phyloP scores from a whole-genome alignment of 2,329 filamentous ascomycete genomes.

The Cryphonectria parasitica region DNA sequence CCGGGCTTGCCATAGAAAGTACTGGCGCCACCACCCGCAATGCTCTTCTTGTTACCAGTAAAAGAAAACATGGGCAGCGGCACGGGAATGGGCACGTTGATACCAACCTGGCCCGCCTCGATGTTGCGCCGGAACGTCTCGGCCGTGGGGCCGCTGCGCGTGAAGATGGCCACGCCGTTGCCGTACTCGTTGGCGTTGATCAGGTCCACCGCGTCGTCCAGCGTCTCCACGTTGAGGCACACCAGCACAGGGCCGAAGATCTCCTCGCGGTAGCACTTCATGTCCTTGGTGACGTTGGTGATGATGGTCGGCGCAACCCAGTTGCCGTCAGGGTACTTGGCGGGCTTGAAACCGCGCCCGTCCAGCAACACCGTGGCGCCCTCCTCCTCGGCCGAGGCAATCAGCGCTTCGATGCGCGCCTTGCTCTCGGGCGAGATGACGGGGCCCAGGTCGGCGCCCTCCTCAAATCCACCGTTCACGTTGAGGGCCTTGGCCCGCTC shows the following conservation, averaged over 20 bases:
- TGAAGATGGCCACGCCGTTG: slow-evolving; percentile 87
- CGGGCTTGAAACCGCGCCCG: slow-evolving; percentile 73
- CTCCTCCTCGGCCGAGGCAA: slow-evolving; percentile 76
- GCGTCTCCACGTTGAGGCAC: slow-evolving; percentile 75
- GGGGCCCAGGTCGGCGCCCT: slow-evolving; percentile 78
- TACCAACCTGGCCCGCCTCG: slow-evolving; percentile 82
- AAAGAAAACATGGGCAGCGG: slow-evolving; percentile 74
- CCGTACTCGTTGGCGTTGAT: slow-evolving; percentile 89
- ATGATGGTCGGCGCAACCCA: slow-evolving; percentile 86
- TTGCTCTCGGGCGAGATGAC: slow-evolving; percentile 82
- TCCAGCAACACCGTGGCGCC: slow-evolving; percentile 83
- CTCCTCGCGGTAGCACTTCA: slow-evolving; percentile 85
- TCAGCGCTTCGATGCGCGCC: slow-evolving; percentile 75
- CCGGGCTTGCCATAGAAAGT: slow-evolving; percentile 96
- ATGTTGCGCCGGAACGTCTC: slow-evolving; percentile 79
- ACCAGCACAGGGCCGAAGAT: slow-evolving; percentile 86
- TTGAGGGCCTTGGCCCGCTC: slow-evolving; percentile 73
- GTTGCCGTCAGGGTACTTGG: slow-evolving; percentile 84
- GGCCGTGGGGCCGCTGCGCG: slow-evolving; percentile 74
- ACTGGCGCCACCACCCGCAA: slow-evolving; percentile 88
- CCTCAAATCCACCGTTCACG: slow-evolving; percentile 81
- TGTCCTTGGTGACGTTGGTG: slow-evolving; percentile 75
- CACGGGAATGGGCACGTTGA: slow-evolving; percentile 81
- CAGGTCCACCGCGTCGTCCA: slow-evolving; percentile 78
- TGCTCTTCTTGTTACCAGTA: slow-evolving; percentile 82